Conservation (phyloP, 805 yeast species). For the Yamadazyma insecticola region DNA sequence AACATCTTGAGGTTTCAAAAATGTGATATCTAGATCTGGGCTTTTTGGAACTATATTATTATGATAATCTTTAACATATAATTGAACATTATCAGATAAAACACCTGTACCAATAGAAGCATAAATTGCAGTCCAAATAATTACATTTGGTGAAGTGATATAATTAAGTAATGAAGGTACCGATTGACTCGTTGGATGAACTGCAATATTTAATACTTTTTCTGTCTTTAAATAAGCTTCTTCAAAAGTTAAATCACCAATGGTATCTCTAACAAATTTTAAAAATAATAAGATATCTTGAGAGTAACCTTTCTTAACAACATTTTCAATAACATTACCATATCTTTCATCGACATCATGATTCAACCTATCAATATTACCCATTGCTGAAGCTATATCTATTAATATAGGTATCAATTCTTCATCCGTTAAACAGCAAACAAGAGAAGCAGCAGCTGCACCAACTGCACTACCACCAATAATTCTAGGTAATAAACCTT, state of each 20-base stretch:
- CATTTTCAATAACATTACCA: conserved; percentile 70
- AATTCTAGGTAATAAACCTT: conserved; percentile 75
- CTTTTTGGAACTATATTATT: conserved; percentile 51
- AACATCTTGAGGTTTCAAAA: conserved; percentile 41
- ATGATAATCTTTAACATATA: conserved; percentile 58
- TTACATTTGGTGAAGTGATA: conserved; percentile 88
- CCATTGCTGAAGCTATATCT: conserved; percentile 36
- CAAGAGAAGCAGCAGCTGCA: conserved; percentile 83
- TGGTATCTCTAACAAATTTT: conserved; percentile 66
- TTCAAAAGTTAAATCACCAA: conserved; percentile 87
- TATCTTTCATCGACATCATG: conserved; percentile 55
- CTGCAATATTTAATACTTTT: conserved; percentile 74
- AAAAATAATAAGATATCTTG: conserved; percentile 79
- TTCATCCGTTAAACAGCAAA: conserved; percentile 66
- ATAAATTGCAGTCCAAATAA: conserved; percentile 83
- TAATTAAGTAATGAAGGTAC: conserved; percentile 78
- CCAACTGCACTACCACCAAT: conserved; percentile 93
- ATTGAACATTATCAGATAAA: conserved; percentile 49
- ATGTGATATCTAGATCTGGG: conserved; percentile 40
- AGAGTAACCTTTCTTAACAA: conserved; percentile 75
- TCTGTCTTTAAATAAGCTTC: conserved; percentile 83
- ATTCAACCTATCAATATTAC: conserved; percentile 42
- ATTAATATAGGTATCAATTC: conserved; percentile 51
- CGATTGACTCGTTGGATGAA: conserved; percentile 71
- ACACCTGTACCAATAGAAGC: conserved; percentile 81